phyloP scores from a whole-genome alignment of 305 asterid genomes.

The Galium porrigens region DNA sequence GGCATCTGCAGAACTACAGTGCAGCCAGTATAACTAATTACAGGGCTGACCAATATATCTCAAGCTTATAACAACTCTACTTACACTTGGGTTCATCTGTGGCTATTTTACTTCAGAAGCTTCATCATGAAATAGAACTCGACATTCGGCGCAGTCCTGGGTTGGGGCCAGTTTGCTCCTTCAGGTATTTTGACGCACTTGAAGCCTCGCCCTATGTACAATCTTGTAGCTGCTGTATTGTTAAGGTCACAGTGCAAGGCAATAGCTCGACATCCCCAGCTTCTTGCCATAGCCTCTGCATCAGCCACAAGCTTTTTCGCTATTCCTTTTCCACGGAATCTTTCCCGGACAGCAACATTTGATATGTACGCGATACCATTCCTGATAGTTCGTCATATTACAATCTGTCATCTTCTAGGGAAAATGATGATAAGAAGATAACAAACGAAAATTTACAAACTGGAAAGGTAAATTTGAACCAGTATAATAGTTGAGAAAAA shows the following conservation, averaged over 20 bases:
- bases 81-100: not conserved
- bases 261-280: constrained; percentile 79
- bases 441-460: not conserved
- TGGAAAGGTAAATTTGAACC: not conserved
- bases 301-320: constrained; percentile 50
- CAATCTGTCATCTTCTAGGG: not conserved
- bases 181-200: constrained; percentile 44
- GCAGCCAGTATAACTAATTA: constrained; percentile 15
- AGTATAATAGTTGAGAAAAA: not conserved
- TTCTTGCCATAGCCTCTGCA: constrained; percentile 65
- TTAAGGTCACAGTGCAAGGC: constrained; percentile 65
- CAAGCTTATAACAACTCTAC: constrained; percentile 9
- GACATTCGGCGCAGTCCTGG: constrained; percentile 46
- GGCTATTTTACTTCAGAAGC: constrained; percentile 29
- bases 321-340: constrained; percentile 62
- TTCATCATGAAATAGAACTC: constrained; percentile 77
- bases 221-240: constrained; percentile 53
- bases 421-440: not conserved
- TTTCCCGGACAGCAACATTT: constrained; percentile 69
- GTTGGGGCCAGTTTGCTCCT: constrained; percentile 86
- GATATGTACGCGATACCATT: constrained; percentile 81
- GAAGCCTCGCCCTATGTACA: constrained; percentile 54
- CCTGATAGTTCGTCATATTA: constrained; percentile 26
- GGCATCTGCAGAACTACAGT: constrained; percentile 8
- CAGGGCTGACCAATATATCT: constrained; percentile 7